Evolutionary conservation across 371 early-diverging fungal species (phyloP).

Genomic region (Apophysomyces elegans): DNA sequence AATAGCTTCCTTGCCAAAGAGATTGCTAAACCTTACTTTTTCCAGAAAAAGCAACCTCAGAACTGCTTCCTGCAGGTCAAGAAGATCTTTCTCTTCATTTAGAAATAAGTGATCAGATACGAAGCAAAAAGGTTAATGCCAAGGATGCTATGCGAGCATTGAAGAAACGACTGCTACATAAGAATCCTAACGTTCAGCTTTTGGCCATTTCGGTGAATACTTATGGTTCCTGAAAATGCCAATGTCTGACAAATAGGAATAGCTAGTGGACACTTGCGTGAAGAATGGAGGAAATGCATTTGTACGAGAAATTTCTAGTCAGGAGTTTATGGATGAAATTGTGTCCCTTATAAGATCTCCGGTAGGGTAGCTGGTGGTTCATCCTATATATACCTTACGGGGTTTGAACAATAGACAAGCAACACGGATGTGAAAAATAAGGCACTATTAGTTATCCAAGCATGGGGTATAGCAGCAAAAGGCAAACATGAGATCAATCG

Average conservation of each 20-base stretch:
- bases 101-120: slow-evolving; percentile 90
- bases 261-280: slow-evolving; percentile 91
- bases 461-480: slow-evolving; percentile 86
- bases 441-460: slow-evolving; percentile 78
- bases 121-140: slow-evolving; percentile 81
- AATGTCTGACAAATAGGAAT: not conserved
- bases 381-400: not conserved
- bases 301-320: slow-evolving; percentile 82
- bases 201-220: slow-evolving; percentile 78
- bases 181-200: slow-evolving; percentile 93
- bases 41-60: slow-evolving; percentile 87
- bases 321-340: slow-evolving; percentile 89
- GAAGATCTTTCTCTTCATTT: slow-evolving; percentile 83
- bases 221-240: not conserved
- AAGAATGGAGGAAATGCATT: slow-evolving; percentile 93
- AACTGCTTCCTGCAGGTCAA: slow-evolving; percentile 81
- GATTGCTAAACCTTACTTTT: not conserved
- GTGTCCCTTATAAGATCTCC: slow-evolving; percentile 64
- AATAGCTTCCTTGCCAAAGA: not conserved
- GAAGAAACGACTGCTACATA: slow-evolving; percentile 77
- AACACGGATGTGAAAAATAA: slow-evolving; percentile 79
- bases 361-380: slow-evolving; percentile 35
- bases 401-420: slow-evolving; percentile 32
- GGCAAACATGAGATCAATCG: slow-evolving; percentile 75
- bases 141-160: slow-evolving; percentile 78